phyloP scores from a whole-genome alignment of 164 flowering plant genomes.

The Macadamia integrifolia region DNA sequence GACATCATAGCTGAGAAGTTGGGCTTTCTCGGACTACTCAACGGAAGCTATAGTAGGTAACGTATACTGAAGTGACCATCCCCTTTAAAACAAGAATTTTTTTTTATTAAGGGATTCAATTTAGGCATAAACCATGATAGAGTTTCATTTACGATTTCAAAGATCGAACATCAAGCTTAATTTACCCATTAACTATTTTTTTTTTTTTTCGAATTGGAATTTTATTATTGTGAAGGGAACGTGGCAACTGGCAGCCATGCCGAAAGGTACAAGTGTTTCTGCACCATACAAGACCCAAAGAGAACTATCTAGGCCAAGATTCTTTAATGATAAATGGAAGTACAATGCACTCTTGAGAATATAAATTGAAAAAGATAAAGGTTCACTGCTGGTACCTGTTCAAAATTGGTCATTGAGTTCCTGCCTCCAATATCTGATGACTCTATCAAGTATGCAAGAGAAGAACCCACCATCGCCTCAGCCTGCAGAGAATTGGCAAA shows the following conservation, averaged over 20 bases:
- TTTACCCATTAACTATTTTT: too few species aligned
- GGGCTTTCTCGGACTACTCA: too few species aligned
- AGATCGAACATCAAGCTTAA: neutral
- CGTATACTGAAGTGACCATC: neutral
- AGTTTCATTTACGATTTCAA: slow-evolving; percentile 1
- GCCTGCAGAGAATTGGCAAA: slow-evolving; percentile 41
- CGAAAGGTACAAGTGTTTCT: too few species aligned
- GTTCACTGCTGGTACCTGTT: slow-evolving; percentile 42
- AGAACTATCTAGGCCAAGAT: neutral
- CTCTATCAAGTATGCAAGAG: slow-evolving; percentile 54
- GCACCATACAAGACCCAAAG: too few species aligned
- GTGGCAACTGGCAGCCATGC: neutral
- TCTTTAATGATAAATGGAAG: neutral
- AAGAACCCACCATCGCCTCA: slow-evolving; percentile 61
- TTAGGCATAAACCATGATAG: neutral
- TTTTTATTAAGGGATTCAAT: neutral
- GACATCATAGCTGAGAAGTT: too few species aligned
- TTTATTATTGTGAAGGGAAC: neutral
- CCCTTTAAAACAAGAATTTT: neutral
- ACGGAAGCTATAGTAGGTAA: too few species aligned
- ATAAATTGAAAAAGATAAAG: neutral
- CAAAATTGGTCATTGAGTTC: slow-evolving; percentile 40
- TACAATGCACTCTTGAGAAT: neutral
- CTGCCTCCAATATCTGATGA: slow-evolving; percentile 26
- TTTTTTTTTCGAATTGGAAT: neutral